Percentiles rank a stretch among this genome's conserved stretches.
Evolutionary conservation across 768 basidiomycete species (phyloP).

Genomic region (Boletellus ananas): DNA sequence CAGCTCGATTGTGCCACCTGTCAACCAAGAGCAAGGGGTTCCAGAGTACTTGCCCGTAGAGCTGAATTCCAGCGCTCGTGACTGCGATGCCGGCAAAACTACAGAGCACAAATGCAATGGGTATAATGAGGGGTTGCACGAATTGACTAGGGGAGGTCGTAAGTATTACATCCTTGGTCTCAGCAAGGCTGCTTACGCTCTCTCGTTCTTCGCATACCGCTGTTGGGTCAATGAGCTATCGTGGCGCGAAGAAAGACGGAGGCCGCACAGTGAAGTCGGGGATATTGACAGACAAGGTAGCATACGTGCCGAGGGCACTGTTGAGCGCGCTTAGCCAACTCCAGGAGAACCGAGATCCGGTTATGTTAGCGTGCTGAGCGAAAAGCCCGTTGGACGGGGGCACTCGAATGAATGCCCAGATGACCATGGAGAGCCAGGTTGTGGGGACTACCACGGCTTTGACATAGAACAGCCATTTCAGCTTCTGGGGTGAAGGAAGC

Average conservation of each 20-base stretch:
- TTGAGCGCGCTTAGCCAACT: constrained; percentile 78
- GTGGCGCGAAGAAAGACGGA: neutral
- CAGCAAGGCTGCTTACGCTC: constrained; percentile 42
- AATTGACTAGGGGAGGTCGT: constrained; percentile 48
- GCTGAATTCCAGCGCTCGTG: constrained; percentile 65
- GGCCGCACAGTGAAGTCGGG: constrained; percentile 69
- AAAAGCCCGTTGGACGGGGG: constrained; percentile 61
- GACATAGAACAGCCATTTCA: constrained; percentile 72
- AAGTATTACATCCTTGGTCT: neutral
- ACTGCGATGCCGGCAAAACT: constrained; percentile 80
- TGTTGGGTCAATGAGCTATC: constrained; percentile 21
- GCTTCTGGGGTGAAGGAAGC: constrained; percentile 71
- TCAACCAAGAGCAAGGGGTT: constrained; percentile 74
- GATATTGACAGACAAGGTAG: constrained; percentile 74
- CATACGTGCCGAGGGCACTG: constrained; percentile 70
- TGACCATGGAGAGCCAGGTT: constrained; percentile 66
- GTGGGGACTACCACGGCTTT: constrained; percentile 64
- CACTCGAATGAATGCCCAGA: constrained; percentile 72
- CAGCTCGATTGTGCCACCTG: constrained; percentile 81
- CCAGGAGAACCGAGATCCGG: constrained; percentile 60
- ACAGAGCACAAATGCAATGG: constrained; percentile 70
- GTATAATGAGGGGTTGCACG: constrained; percentile 73
- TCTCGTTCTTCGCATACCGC: constrained; percentile 71
- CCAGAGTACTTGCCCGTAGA: constrained; percentile 73
- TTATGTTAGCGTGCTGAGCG: constrained; percentile 45